Percentiles rank a stretch among this genome's conserved stretches.
Evolutionary conservation across 805 yeast genomes (phyloP).

Genomic region (Scheffersomyces ergatensis): DNA sequence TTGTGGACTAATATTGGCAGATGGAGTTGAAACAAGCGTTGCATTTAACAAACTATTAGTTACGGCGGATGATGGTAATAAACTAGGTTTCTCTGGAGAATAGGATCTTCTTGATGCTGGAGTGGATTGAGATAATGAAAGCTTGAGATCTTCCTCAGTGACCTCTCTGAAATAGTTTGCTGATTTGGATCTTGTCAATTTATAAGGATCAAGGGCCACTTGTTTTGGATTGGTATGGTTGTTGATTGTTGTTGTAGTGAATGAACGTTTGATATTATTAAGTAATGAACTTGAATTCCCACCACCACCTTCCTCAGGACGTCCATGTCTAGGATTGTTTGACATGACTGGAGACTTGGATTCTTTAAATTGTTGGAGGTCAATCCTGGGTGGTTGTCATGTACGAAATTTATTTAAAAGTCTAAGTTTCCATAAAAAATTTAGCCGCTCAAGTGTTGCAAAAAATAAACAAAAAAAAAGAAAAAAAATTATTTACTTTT

Average conservation of each 20-base stretch:
- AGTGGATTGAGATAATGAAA: neutral
- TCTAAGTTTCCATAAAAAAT: no score
- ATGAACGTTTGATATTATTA: neutral
- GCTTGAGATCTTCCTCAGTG: neutral
- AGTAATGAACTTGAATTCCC: no score
- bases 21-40: conserved; percentile 11
- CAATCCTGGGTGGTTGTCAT: no score
- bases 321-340: neutral
- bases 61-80: conserved; percentile 1
- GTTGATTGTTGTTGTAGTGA: neutral
- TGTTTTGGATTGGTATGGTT: conserved; percentile 3
- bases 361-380: no score
- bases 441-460: no score
- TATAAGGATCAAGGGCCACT: conserved; percentile 3
- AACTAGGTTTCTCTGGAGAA: neutral
- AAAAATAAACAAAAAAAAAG: no score
- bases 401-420: no score
- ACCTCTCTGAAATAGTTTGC: conserved; percentile 5
- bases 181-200: conserved; percentile 8
- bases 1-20: conserved; percentile 6
- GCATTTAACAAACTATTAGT: conserved; percentile 15
- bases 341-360: neutral
- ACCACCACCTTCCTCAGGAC: no score
- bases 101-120: neutral
- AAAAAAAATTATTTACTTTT: no score